Evolutionary conservation across 176 grass and related monocot genomes (phyloP).

Genomic region (Coix lacrymajobi): DNA sequence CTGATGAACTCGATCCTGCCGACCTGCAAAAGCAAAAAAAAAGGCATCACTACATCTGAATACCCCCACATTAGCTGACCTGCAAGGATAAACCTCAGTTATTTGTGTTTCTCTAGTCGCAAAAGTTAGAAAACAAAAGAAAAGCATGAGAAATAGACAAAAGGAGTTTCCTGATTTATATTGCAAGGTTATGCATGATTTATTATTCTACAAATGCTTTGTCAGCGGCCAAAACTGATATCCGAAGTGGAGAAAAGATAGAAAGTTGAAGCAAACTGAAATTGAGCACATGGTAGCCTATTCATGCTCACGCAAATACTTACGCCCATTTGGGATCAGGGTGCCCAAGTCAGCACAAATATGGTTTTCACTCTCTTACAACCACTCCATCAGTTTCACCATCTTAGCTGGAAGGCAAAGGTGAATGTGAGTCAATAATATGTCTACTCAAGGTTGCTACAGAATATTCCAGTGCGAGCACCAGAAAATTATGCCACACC

Average conservation of each 20-base stretch:
- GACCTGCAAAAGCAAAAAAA: slow-evolving; percentile 13
- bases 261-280: background rate
- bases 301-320: slow-evolving; percentile 7
- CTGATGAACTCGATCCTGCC: slow-evolving; percentile 61
- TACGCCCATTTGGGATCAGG: slow-evolving; percentile 85
- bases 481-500: too few relatives aligned
- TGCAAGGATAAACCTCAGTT: too few relatives aligned
- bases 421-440: background rate
- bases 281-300: background rate
- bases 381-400: slow-evolving; percentile 49
- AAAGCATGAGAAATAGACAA: background rate
- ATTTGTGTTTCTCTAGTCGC: background rate
- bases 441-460: background rate
- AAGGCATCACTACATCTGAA: background rate
- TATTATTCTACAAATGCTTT: background rate
- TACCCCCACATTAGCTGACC: too few relatives aligned
- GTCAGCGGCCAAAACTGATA: too few relatives aligned
- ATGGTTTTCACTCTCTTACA: slow-evolving; percentile 53
- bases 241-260: too few relatives aligned
- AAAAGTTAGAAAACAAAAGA: background rate
- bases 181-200: background rate
- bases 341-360: slow-evolving; percentile 64
- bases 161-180: background rate
- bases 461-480: background rate
- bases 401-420: slow-evolving; percentile 43